Evolutionary conservation across 2,329 filamentous ascomycete species (phyloP), one percentile per base, ranked within the genome.

Genomic region (Macroventuria anomochaeta): DNA sequence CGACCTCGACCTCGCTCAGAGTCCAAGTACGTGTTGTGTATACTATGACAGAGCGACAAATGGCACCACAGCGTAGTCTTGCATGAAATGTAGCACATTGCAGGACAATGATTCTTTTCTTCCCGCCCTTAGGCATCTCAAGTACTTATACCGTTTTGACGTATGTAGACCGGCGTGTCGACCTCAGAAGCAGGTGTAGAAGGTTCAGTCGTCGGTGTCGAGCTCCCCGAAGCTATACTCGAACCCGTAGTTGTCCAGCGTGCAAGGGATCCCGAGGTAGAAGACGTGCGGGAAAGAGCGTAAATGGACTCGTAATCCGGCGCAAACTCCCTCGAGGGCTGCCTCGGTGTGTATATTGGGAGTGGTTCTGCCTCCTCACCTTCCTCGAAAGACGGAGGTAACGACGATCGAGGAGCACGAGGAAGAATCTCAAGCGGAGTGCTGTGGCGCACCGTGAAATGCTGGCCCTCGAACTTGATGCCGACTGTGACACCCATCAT

Each of bases 271-370:
- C 40, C 46, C 2, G 46, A 51, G 11, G 55, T 59, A 31, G 67
- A 67, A 2, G 58, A 48, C 1, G 48, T 48, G 2, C 55, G 55
- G 7, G 64, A 67, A 15, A 68, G 54, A 10, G 62, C 59, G 18
- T 62, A 68, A 4, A 71, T 51, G 0, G 61, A 58, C 29, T 72
- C 69, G 31, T 74, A 74, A 23, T 69, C 64, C 0, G 71, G 71
- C 0, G 70, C 71, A 40, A 64, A 62, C 32, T 74, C 71, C 29
- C 58, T 61, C 6, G 59, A 63, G 0, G 65, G 63, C 31, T 71
- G 69, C 15, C 68, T 43, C 7, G 67, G 64, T 21, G 43, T 55
- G 31, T 74, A 74, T 2, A 64, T 58, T 4, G 71, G 71, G 7
- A 74, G 57, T 7, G 65, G 69, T 13, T 74, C 72, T 12, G 62